Percentiles rank a stretch among this genome's conserved stretches.
These are phyloP conservation scores for Sindora glabra DNA, from an alignment of 306 rosid species.

Conservation along the genomic window DNA sequence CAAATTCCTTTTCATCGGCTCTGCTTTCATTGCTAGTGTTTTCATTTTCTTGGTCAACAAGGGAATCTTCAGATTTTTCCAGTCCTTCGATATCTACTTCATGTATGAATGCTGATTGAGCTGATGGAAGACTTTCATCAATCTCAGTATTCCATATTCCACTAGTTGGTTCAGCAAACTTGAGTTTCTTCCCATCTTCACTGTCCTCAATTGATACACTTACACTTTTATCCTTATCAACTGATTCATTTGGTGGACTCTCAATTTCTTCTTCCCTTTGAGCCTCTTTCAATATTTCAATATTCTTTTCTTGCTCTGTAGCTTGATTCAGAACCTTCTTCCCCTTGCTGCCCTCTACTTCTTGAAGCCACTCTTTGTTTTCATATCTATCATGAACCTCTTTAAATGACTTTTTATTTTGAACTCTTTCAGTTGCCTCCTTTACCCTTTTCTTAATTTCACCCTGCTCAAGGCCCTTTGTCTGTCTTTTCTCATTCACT, in stretches of 20 bases:
- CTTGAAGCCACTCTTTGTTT: conserved; percentile 18
- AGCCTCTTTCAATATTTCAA: conserved; percentile 6
- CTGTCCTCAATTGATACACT: conserved; percentile 17
- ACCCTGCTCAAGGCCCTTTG: conserved; percentile 16
- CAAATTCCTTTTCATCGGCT: conserved; percentile 24
- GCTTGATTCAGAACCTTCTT: conserved; percentile 16
- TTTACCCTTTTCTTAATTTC: conserved; percentile 8
- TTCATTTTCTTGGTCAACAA: conserved; percentile 26
- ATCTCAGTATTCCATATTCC: conserved; percentile 18
- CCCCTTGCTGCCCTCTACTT: conserved; percentile 9
- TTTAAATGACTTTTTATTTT: conserved; percentile 18
- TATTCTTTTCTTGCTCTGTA: conserved; percentile 15
- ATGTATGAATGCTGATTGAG: conserved; percentile 16
- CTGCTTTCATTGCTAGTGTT: conserved; percentile 9
- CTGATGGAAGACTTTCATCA: conserved; percentile 15
- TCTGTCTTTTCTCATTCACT: conserved; percentile 27
- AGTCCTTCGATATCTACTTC: conserved; percentile 25
- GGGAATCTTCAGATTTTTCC: conserved; percentile 21
- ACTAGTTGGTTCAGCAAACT: conserved; percentile 19
- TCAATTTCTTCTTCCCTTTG: conserved; percentile 18
- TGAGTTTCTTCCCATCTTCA: conserved; percentile 15
- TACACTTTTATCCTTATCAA: conserved; percentile 24
- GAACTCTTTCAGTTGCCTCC: conserved; percentile 19
- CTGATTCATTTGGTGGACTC: conserved; percentile 16
- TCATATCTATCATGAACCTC: conserved; percentile 25